phyloP scores from a whole-genome alignment of 1,284 basidiomycete genomes.

The Trametes pubescens region DNA sequence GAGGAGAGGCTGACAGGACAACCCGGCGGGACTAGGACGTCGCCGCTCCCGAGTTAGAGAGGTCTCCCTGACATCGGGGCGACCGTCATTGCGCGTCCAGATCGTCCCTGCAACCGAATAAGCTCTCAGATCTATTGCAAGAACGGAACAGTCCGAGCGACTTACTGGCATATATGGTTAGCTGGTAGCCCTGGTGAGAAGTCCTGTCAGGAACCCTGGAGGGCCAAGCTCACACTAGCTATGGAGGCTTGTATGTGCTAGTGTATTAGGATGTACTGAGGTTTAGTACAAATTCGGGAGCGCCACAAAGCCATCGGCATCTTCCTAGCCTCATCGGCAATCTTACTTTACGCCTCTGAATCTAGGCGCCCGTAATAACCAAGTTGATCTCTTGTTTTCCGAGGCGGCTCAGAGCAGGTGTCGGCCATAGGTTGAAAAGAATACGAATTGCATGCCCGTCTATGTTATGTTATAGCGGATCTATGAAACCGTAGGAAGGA shows the following conservation, averaged over 20 bases:
- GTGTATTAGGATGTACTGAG: neutral
- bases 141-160: neutral
- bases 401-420: too few relatives aligned
- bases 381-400: too few relatives aligned
- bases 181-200: neutral
- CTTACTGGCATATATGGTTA: too few relatives aligned
- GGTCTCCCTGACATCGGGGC: constrained; percentile 11
- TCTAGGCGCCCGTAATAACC: too few relatives aligned
- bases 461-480: too few relatives aligned
- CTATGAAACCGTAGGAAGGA: too few relatives aligned
- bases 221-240: neutral
- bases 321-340: neutral
- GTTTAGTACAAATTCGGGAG: neutral
- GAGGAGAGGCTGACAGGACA: constrained; percentile 10
- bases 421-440: too few relatives aligned
- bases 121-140: neutral
- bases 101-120: constrained; percentile 8
- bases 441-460: too few relatives aligned
- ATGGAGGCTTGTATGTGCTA: neutral
- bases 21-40: neutral
- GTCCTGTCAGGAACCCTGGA: neutral
- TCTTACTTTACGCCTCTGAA: too few relatives aligned
- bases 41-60: constrained; percentile 11
- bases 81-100: neutral
- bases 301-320: constrained; percentile 28